phyloP scores from a whole-genome alignment of 1,139 yeast species.

The Yamadazyma kanchanaburiensis region DNA sequence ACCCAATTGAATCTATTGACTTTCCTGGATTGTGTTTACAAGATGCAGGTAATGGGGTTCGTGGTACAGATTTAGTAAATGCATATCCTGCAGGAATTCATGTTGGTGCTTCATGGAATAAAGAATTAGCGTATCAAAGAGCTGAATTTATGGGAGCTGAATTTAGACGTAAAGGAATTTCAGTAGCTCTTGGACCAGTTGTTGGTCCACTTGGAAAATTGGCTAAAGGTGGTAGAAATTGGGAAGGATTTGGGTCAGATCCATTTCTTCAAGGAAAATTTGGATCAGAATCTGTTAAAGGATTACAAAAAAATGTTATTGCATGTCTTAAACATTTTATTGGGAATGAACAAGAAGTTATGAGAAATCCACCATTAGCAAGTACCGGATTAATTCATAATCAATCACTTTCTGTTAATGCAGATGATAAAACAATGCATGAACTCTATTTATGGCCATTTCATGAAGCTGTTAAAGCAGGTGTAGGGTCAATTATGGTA shows the following conservation, averaged over 20 bases:
- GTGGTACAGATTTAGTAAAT: slow-evolving; percentile 54
- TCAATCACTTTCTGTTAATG: slow-evolving; percentile 53
- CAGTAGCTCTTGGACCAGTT: slow-evolving; percentile 58
- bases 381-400: slow-evolving; percentile 11
- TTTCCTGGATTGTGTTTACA: slow-evolving; percentile 57
- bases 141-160: slow-evolving; percentile 59
- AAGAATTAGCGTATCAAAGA: slow-evolving; percentile 45
- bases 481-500: slow-evolving; percentile 61
- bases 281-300: slow-evolving; percentile 50
- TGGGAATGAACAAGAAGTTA: slow-evolving; percentile 63
- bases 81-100: slow-evolving; percentile 59
- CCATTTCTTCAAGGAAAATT: slow-evolving; percentile 58
- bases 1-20: slow-evolving; percentile 3
- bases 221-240: slow-evolving; percentile 62
- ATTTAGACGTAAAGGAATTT: slow-evolving; percentile 53
- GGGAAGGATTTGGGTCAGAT: slow-evolving; percentile 66
- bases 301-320: slow-evolving; percentile 56
- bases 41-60: slow-evolving; percentile 63
- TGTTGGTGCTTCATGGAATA: slow-evolving; percentile 56
- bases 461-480: slow-evolving; percentile 58
- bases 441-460: slow-evolving; percentile 65
- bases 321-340: slow-evolving; percentile 54
- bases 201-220: slow-evolving; percentile 59
- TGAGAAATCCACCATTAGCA: slow-evolving; percentile 47
- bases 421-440: slow-evolving; percentile 25